These are phyloP conservation scores for Diaporthe aspalathi DNA, from an alignment of 2,329 filamentous ascomycete species.

Conservation along the genomic window DNA sequence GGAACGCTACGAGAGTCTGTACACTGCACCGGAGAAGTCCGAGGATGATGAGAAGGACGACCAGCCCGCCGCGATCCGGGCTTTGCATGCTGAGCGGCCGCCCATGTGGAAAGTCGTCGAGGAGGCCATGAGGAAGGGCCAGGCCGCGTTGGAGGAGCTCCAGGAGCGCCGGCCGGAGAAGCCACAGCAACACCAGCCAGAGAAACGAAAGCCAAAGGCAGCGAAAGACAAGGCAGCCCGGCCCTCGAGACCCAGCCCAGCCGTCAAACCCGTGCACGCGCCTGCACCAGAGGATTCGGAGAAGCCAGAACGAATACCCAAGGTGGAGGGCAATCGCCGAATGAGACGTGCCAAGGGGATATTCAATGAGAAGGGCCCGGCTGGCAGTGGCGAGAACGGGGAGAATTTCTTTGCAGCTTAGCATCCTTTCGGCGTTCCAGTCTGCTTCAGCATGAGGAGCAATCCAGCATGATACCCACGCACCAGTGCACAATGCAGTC, in stretches of 20 bases:
- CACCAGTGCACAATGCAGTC: not conserved
- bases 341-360: conserved; percentile 15
- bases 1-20: conserved; percentile 76
- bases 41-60: conserved; percentile 50
- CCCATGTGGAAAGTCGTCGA: conserved; percentile 78
- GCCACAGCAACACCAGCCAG: not conserved
- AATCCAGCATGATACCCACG: conserved; percentile 20
- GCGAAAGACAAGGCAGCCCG: not conserved
- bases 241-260: conserved; percentile 2
- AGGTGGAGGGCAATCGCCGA: not conserved
- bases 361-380: conserved; percentile 28
- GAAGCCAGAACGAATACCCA: conserved; percentile 26
- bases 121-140: conserved; percentile 69
- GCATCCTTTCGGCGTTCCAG: conserved; percentile 30
- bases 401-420: conserved; percentile 67
- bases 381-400: conserved; percentile 58
- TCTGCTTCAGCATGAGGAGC: not conserved
- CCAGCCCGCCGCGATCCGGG: conserved; percentile 54
- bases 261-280: not conserved
- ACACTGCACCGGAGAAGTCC: conserved; percentile 53
- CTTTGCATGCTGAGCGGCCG: conserved; percentile 60
- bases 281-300: conserved; percentile 32
- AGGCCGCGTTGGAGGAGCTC: conserved; percentile 61
- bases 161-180: conserved; percentile 61
- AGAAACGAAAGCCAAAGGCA: not conserved